These are phyloP conservation scores for Apophysomyces variabilis DNA, from an alignment of 371 early-diverging fungal species.

Conservation along the genomic window DNA sequence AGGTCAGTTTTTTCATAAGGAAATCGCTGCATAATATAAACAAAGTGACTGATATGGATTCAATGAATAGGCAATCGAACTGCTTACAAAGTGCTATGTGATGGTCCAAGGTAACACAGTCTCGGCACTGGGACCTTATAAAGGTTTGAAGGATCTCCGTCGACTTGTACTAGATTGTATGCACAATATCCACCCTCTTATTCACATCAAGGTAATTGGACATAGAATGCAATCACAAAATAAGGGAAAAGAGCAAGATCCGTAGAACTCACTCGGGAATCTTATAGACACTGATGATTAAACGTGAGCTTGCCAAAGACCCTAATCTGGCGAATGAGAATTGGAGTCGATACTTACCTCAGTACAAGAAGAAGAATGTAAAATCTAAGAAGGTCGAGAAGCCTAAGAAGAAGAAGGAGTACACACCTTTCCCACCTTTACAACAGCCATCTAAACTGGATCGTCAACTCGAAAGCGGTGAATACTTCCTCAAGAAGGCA, in stretches of 20 bases:
- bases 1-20: constrained; percentile 39
- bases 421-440: constrained; percentile 40
- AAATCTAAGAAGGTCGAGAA: constrained; percentile 22
- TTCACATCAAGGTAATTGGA: constrained; percentile 91
- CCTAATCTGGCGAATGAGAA: constrained; percentile 92
- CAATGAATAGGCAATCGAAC: constrained; percentile 81
- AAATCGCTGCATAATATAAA: constrained; percentile 10
- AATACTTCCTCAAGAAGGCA: constrained; percentile 81
- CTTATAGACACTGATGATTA: constrained; percentile 94
- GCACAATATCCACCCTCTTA: constrained; percentile 99
- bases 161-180: constrained; percentile 96
- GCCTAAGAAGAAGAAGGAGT: constrained; percentile 28
- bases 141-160: constrained; percentile 91
- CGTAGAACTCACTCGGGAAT: no score
- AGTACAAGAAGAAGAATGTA: constrained; percentile 75
- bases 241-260: no score
- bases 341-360: constrained; percentile 99
- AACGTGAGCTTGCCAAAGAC: constrained; percentile 97
- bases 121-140: constrained; percentile 92
- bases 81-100: constrained; percentile 96
- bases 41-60: no score
- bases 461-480: constrained; percentile 92
- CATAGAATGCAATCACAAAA: background rate
- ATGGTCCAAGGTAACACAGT: constrained; percentile 99
- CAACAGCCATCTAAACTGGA: constrained; percentile 92